These are phyloP conservation scores for Hirsutella minnesotensis DNA, from an alignment of 2,329 filamentous ascomycete genomes.

Conservation along the genomic window DNA sequence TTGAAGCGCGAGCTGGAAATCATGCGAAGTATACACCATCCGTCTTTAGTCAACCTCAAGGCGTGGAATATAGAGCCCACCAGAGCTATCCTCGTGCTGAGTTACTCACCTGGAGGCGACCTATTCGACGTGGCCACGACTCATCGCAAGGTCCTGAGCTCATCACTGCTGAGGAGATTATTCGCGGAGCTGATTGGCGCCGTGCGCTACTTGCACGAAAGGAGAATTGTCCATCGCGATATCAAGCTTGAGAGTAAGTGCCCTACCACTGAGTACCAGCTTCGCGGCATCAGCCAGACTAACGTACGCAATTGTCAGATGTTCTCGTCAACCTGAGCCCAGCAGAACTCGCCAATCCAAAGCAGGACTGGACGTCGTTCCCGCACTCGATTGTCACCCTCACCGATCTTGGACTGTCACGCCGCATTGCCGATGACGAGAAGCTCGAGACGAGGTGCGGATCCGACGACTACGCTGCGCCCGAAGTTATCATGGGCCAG, in stretches of 20 bases:
- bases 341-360: slow-evolving; percentile 49
- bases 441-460: slow-evolving; percentile 90
- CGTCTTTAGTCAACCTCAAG: slow-evolving; percentile 81
- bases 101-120: slow-evolving; percentile 88
- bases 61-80: slow-evolving; percentile 80
- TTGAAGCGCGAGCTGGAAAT: slow-evolving; percentile 93
- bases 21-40: slow-evolving; percentile 76
- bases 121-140: slow-evolving; percentile 83
- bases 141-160: slow-evolving; percentile 54
- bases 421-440: slow-evolving; percentile 74
- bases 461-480: slow-evolving; percentile 92
- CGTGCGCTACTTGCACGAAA: slow-evolving; percentile 71
- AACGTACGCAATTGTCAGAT: slow-evolving; percentile 40
- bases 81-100: slow-evolving; percentile 73
- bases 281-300: not conserved
- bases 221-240: slow-evolving; percentile 87
- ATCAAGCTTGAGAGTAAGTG: slow-evolving; percentile 88
- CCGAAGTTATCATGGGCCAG: slow-evolving; percentile 91
- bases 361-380: slow-evolving; percentile 60
- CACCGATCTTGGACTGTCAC: slow-evolving; percentile 82
- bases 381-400: slow-evolving; percentile 77
- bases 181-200: slow-evolving; percentile 84
- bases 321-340: slow-evolving; percentile 78
- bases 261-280: not conserved
- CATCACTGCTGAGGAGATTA: slow-evolving; percentile 65